Evolutionary conservation across 306 rosid species (phyloP).

Genomic region (Malus domestica): ASM211411v1 NC_041800.1:31588733-31589232

Average conservation of each 20-base stretch:
- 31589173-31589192: slow-evolving; percentile 85
- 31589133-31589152: background rate
- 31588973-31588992: slow-evolving; percentile 87
- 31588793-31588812: slow-evolving; percentile 83
- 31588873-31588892: slow-evolving; percentile 8
- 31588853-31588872: slow-evolving; percentile 9
- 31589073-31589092: background rate
- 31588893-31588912: slow-evolving; percentile 95
- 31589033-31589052: background rate
- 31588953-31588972: slow-evolving; percentile 80
- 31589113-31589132: background rate
- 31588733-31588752: slow-evolving; percentile 61
- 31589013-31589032: background rate
- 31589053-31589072: background rate
- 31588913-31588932: slow-evolving; percentile 72
- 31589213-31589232: slow-evolving; percentile 80
- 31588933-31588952: slow-evolving; percentile 87
- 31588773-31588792: slow-evolving; percentile 97
- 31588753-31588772: slow-evolving; percentile 72
- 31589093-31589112: background rate
- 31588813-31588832: slow-evolving; percentile 1
- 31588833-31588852: background rate
- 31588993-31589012: background rate
- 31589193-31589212: slow-evolving; percentile 81
- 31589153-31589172: background rate